These are phyloP conservation scores for Paramecium sonneborni DNA, from an alignment of 73 alveolate genomes.

Conservation along the genomic window DNA sequence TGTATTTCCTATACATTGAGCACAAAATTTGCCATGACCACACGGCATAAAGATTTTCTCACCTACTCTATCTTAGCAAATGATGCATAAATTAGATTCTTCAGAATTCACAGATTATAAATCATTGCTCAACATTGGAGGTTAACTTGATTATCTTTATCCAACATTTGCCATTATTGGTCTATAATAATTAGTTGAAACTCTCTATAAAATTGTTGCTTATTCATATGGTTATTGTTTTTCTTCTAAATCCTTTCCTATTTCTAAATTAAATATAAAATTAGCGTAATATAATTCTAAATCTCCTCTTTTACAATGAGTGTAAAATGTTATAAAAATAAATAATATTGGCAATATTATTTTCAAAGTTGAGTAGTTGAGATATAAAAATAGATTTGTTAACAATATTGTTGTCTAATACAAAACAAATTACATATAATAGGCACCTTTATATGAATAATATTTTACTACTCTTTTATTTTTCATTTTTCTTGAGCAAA, in stretches of 20 bases:
- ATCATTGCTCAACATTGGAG: background rate
- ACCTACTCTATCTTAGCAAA: conserved; percentile 15
- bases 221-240: background rate
- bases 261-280: background rate
- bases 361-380: background rate
- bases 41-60: conserved; percentile 38
- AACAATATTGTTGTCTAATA: background rate
- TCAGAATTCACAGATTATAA: background rate
- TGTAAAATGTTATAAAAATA: background rate
- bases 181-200: conserved; percentile 32
- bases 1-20: background rate
- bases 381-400: background rate
- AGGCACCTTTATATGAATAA: background rate
- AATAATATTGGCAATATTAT: background rate
- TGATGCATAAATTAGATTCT: background rate
- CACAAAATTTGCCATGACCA: conserved; percentile 51
- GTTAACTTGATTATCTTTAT: background rate
- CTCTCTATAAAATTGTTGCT: background rate
- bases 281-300: background rate
- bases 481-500: background rate
- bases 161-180: background rate
- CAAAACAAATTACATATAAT: background rate
- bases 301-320: background rate
- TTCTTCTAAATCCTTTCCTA: background rate
- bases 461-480: background rate